Percentiles rank a stretch among this genome's conserved stretches.
phyloP scores from a whole-genome alignment of 805 yeast species.

The Sugiyamaella qingdaonensis region DNA sequence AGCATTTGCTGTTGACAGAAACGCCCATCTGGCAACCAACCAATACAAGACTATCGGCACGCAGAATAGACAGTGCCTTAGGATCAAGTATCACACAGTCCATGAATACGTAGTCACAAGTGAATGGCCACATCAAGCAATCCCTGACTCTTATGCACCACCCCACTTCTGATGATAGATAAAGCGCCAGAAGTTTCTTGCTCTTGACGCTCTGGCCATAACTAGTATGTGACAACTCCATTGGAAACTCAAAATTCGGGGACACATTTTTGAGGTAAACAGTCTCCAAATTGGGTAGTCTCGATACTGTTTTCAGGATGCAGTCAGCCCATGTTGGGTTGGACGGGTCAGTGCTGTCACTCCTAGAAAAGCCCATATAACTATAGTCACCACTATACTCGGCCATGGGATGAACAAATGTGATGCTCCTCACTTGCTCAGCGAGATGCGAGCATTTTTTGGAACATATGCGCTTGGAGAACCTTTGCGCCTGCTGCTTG shows the following conservation, averaged over 20 bases:
- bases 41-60: not conserved
- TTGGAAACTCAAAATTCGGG: slow-evolving; percentile 8
- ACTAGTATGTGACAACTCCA: not conserved
- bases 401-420: slow-evolving; percentile 8
- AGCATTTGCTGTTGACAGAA: not conserved
- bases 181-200: slow-evolving; percentile 1
- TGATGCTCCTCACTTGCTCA: slow-evolving; percentile 2
- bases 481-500: slow-evolving; percentile 12
- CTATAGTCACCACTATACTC: not conserved
- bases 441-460: not conserved
- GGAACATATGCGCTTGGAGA: slow-evolving; percentile 10
- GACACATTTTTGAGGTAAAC: slow-evolving; percentile 12
- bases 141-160: slow-evolving; percentile 11
- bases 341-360: not conserved
- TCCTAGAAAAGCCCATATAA: slow-evolving; percentile 5
- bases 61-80: not conserved
- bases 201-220: not conserved
- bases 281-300: slow-evolving; percentile 13
- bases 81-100: not conserved
- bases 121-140: slow-evolving; percentile 16
- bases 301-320: slow-evolving; percentile 8
- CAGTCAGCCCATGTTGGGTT: slow-evolving; percentile 13
- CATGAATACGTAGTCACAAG: slow-evolving; percentile 3
- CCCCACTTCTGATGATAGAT: slow-evolving; percentile 15
- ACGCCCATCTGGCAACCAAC: not conserved